Evolutionary conservation across 148 eudicot species (phyloP), one percentile per base, ranked within the genome.

Genomic region (Cornus kousa): DNA sequence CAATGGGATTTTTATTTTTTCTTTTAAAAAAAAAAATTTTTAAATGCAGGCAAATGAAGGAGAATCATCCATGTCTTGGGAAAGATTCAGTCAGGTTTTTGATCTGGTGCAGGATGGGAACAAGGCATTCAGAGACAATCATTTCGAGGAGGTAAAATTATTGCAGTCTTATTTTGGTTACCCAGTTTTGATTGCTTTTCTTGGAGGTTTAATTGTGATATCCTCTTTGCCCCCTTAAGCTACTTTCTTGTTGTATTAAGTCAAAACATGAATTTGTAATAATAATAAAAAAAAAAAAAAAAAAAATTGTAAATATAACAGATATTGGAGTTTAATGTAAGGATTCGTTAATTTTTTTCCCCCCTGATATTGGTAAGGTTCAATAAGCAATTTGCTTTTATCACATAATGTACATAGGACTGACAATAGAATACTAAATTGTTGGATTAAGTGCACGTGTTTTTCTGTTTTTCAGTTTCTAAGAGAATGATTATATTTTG

Each of bases 1-100:
- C 60, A 67, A 43, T 28, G 53, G 70, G 22, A 35, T 0, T 35
- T 35, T 35, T 35, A 35, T 35, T 35, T 35, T 35, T 35, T 35
- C 37, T 4, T 35, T 28, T 0, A 28, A 28, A 35, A 35, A 35
- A 0, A 35, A 35, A n/a, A 3, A 23, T 50, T 40, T 77, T 12
- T 65, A 43, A 65, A 67, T 79, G 87, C 78, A 90, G 92, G 86
- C 76, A 68, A 87, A 82, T 64, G 89, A 85, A 69, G 93, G 87
- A 13, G 90, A 88, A 67, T 62, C 66, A 4, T 3, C 66, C 2
- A 62, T 62, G 66, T 7, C 66, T 24, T 62, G 66, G 22, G 66
- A 62, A 62, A 17, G 66, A n/a, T 62, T 17, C 6, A n/a, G 66
- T 19, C 66, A 20, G 66, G 66, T 62, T 62, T 62, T 62, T 6